These are phyloP conservation scores for Coniochaeta sp. DNA, from an alignment of 2,329 filamentous ascomycete species.

Conservation along the genomic window DNA sequence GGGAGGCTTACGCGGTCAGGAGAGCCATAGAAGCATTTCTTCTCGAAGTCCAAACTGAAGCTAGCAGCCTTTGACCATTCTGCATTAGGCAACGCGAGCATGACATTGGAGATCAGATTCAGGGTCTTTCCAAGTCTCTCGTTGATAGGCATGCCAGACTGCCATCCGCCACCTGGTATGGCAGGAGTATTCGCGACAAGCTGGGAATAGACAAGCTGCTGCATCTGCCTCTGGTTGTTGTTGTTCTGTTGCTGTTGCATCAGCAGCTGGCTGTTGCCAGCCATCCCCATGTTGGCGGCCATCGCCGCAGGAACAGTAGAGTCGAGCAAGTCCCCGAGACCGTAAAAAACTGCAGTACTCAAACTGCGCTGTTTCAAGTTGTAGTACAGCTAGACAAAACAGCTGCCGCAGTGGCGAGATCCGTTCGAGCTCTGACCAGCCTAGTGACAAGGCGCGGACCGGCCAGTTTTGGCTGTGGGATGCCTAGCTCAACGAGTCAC, in stretches of 20 bases:
- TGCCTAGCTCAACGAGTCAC: neutral
- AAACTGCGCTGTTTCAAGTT: neutral
- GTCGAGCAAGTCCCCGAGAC: conserved; percentile 7
- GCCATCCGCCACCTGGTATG: conserved; percentile 20
- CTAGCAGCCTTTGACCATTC: conserved; percentile 34
- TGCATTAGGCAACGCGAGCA: conserved; percentile 33
- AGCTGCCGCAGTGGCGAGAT: neutral
- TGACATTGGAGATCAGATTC: conserved; percentile 40
- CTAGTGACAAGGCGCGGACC: neutral
- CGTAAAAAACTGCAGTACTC: neutral
- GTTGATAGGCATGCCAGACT: conserved; percentile 19
- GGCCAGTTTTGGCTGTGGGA: neutral
- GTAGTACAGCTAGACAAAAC: neutral
- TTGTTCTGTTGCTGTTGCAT: conserved; percentile 22
- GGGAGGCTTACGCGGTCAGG: conserved; percentile 36
- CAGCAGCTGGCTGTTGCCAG: conserved; percentile 36
- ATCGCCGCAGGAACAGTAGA: conserved; percentile 36
- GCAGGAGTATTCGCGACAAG: conserved; percentile 17
- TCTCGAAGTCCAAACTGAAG: conserved; percentile 38
- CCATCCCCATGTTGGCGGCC: conserved; percentile 55
- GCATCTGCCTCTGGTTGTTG: conserved; percentile 4
- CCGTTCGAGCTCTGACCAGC: neutral
- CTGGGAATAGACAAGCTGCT: conserved; percentile 10
- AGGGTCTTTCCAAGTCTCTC: conserved; percentile 24
- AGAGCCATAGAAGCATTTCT: conserved; percentile 36